These are phyloP conservation scores for Xylariomycetidae sp. DNA, from an alignment of 2,329 filamentous ascomycete species.

Conservation along the genomic window DNA sequence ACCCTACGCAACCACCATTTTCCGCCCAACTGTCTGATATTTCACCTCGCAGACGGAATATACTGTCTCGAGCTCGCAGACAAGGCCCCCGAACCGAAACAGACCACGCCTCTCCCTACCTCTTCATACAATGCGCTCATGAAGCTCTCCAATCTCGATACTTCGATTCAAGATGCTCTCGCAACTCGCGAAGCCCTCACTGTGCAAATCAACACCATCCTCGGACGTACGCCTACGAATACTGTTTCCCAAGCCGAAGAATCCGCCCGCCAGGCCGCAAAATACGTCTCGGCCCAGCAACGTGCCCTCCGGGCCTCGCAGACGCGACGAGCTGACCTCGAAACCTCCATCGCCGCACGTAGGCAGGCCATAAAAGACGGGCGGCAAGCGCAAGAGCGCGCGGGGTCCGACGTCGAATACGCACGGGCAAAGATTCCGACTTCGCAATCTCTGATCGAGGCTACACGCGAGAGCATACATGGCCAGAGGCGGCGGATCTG, in stretches of 20 bases:
- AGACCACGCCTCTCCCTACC: slow-evolving; percentile 50
- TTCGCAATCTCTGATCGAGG: slow-evolving; percentile 49
- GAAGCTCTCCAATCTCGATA: slow-evolving; percentile 81
- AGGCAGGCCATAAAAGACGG: slow-evolving; percentile 64
- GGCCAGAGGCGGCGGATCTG: slow-evolving; percentile 88
- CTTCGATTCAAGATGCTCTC: slow-evolving; percentile 85
- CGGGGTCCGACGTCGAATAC: slow-evolving; percentile 56
- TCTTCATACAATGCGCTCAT: slow-evolving; percentile 87
- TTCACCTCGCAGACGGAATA: slow-evolving; percentile 81
- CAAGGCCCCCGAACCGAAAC: slow-evolving; percentile 45
- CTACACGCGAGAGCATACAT: slow-evolving; percentile 62
- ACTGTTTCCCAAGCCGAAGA: slow-evolving; percentile 46
- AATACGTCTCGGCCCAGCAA: slow-evolving; percentile 58
- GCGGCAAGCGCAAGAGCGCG: slow-evolving; percentile 52
- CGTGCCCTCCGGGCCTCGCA: slow-evolving; percentile 60
- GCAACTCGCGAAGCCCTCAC: slow-evolving; percentile 70
- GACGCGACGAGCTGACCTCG: slow-evolving; percentile 62
- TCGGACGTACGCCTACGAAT: slow-evolving; percentile 38
- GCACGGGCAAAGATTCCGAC: slow-evolving; percentile 55
- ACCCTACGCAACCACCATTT: slow-evolving; percentile 66
- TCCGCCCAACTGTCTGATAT: slow-evolving; percentile 76
- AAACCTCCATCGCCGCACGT: slow-evolving; percentile 60
- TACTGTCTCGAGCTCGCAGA: slow-evolving; percentile 72
- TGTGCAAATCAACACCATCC: slow-evolving; percentile 66
- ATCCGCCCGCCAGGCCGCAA: slow-evolving; percentile 40